Percentiles rank a stretch among this genome's conserved stretches.
Evolutionary conservation across 805 yeast species (phyloP).

Genomic region (Saturnispora sanitii): DNA sequence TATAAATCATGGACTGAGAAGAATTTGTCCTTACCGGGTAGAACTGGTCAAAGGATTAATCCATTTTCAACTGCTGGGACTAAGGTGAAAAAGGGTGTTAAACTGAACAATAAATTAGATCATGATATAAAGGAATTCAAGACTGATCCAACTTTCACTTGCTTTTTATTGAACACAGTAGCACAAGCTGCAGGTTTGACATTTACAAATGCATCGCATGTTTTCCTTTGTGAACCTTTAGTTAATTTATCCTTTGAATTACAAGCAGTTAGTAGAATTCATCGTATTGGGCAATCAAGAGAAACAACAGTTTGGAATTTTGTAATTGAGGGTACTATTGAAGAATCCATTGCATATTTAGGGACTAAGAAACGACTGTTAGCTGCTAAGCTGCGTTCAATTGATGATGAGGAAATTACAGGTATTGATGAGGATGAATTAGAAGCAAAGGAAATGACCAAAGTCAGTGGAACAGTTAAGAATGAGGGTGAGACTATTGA

Average conservation of each 20-base stretch:
- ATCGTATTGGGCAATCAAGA: conserved; percentile 79
- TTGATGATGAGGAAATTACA: conserved; percentile 13
- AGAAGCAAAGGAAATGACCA: conserved; percentile 47
- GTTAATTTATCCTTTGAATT: conserved; percentile 79
- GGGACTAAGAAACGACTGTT: conserved; percentile 51
- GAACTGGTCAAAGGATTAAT: conserved; percentile 4
- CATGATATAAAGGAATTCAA: conserved; percentile 51
- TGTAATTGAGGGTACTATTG: conserved; percentile 74
- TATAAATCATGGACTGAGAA: conserved; percentile 42
- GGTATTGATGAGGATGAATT: conserved; percentile 33
- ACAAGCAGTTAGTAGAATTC: conserved; percentile 88
- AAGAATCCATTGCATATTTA: conserved; percentile 71
- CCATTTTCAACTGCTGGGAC: conserved; percentile 8
- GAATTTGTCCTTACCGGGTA: conserved; percentile 9
- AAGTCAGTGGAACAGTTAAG: conserved; percentile 39
- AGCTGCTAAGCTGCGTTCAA: conserved; percentile 26
- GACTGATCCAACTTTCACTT: conserved; percentile 53
- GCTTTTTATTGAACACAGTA: conserved; percentile 75
- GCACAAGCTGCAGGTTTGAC: conserved; percentile 89
- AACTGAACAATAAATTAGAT: conserved; percentile 10
- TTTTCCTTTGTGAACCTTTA: conserved; percentile 85
- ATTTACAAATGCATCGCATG: conserved; percentile 84
- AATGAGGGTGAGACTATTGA: conserved; percentile 52
- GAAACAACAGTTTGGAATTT: conserved; percentile 91
- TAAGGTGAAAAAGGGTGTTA: not conserved